phyloP scores from a whole-genome alignment of 1,284 basidiomycete species.

The Malassezia sp. region DNA sequence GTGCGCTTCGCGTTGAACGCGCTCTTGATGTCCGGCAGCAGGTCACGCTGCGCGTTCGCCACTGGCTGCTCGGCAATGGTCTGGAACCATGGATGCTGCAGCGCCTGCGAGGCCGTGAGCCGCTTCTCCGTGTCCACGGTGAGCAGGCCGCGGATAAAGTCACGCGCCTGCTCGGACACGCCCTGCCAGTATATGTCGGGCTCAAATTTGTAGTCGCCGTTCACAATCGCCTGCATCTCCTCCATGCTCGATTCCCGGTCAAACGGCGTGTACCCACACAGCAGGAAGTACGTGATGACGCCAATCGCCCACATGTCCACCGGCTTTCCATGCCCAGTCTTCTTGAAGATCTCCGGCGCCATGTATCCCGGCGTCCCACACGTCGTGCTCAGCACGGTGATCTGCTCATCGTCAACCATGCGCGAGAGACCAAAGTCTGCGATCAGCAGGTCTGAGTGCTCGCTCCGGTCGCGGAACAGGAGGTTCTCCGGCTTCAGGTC shows the following conservation, averaged over 20 bases:
- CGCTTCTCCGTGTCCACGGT: constrained; percentile 33
- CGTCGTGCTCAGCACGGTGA: constrained; percentile 79
- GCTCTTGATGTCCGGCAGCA: constrained; percentile 43
- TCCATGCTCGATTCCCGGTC: constrained; percentile 43
- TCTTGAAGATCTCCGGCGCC: constrained; percentile 97
- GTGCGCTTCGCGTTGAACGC: constrained; percentile 45
- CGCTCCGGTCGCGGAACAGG: constrained; percentile 75
- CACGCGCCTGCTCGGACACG: constrained; percentile 33
- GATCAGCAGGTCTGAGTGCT: constrained; percentile 88
- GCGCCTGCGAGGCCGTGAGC: constrained; percentile 33
- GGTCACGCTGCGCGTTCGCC: constrained; percentile 26
- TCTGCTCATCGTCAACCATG: constrained; percentile 79
- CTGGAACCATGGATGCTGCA: constrained; percentile 36
- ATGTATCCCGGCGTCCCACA: constrained; percentile 90
- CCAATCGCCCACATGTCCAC: constrained; percentile 64
- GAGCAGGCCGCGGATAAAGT: constrained; percentile 40
- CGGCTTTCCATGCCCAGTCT: constrained; percentile 79
- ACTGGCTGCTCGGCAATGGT: background rate
- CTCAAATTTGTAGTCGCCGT: constrained; percentile 41
- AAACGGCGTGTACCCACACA: constrained; percentile 45
- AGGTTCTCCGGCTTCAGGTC: constrained; percentile 97
- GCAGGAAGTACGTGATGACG: constrained; percentile 45
- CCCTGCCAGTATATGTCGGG: constrained; percentile 39
- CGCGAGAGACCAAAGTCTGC: constrained; percentile 85
- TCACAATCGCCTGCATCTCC: constrained; percentile 45